These are phyloP conservation scores for Talaromyces sp. DNA, from an alignment of 2,329 filamentous ascomycete species.

Conservation along the genomic window DNA sequence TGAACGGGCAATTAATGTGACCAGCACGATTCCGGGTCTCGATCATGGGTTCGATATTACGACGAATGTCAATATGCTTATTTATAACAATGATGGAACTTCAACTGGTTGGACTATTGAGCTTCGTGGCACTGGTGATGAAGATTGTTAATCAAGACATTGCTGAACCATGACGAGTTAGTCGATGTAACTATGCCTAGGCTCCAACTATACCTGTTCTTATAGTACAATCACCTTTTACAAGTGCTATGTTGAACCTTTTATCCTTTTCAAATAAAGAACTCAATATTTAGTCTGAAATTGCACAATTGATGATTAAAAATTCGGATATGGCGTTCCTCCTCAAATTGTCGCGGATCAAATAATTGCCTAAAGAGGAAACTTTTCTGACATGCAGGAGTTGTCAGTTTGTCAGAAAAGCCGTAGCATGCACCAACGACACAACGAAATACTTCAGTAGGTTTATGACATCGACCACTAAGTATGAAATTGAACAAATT, in stretches of 20 bases:
- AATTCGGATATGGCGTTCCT: background rate
- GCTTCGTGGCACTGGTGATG: background rate
- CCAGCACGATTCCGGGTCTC: background rate
- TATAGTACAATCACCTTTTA: background rate
- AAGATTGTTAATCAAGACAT: background rate
- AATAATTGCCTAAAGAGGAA: constrained; percentile 4
- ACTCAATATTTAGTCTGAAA: background rate
- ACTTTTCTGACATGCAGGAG: constrained; percentile 12
- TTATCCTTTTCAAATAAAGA: background rate
- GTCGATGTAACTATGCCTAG: background rate
- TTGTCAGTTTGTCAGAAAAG: constrained; percentile 16
- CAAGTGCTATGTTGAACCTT: background rate
- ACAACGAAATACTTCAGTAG: background rate
- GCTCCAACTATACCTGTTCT: background rate
- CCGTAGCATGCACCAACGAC: background rate
- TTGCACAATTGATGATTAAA: background rate
- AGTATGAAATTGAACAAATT: too few species aligned
- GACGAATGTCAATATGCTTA: background rate
- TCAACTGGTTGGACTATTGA: background rate
- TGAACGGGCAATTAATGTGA: background rate
- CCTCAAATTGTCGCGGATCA: background rate
- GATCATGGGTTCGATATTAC: background rate
- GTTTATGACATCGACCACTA: background rate
- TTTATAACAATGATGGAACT: background rate
- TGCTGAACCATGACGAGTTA: background rate